Evolutionary conservation across 805 yeast genomes (phyloP).

Genomic region (Deakozyma indianensis): DNA sequence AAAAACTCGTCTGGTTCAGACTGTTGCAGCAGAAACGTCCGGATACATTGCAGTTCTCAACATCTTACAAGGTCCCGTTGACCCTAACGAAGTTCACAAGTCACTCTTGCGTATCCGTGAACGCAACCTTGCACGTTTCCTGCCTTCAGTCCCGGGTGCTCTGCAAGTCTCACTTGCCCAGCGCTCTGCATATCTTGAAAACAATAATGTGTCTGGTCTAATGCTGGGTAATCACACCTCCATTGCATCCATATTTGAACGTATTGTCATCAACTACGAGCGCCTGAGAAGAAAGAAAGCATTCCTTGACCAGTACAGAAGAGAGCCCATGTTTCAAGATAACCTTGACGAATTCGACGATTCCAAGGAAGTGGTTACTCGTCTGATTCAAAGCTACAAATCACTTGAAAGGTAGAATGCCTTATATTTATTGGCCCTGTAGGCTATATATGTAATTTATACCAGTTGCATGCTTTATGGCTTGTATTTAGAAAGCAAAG

Average conservation of each 20-base stretch:
- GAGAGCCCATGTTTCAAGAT: conserved; percentile 27
- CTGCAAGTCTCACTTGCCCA: conserved; percentile 66
- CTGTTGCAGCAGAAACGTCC: conserved; percentile 22
- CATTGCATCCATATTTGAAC: conserved; percentile 48
- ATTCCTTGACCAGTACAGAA: conserved; percentile 61
- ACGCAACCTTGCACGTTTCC: conserved; percentile 43
- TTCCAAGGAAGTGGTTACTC: conserved; percentile 58
- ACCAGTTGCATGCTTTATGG: too few species aligned
- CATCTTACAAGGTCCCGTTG: conserved; percentile 50
- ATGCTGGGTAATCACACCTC: conserved; percentile 76
- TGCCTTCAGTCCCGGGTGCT: conserved; percentile 75
- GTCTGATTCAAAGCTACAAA: conserved; percentile 67
- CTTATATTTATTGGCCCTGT: too few species aligned
- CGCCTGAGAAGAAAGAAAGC: conserved; percentile 68
- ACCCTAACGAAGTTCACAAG: conserved; percentile 51
- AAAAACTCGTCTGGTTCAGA: conserved; percentile 56
- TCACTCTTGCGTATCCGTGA: conserved; percentile 26
- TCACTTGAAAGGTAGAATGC: too few species aligned
- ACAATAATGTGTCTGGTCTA: conserved; percentile 54
- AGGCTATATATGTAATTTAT: too few species aligned
- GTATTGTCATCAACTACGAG: conserved; percentile 65
- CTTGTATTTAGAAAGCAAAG: conserved; percentile 76
- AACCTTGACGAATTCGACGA: conserved; percentile 61
- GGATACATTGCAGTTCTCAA: conserved; percentile 58
- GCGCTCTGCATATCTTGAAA: conserved; percentile 45